Base-by-base conservation (phyloP, 345 rosid genomes). In the Melastoma malabathricum region DNA sequence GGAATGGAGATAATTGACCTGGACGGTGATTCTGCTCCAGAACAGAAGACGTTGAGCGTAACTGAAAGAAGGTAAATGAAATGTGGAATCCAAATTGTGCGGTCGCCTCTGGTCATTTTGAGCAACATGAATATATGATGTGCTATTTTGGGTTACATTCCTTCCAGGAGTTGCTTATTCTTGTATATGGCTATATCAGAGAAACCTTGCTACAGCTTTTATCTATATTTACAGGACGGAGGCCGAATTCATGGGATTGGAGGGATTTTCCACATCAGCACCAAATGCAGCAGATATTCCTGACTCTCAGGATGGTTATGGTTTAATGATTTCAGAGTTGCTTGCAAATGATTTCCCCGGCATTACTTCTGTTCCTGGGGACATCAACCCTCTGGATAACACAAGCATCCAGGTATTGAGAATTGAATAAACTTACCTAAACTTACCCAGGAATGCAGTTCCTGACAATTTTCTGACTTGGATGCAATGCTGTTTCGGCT, bases 1-100 rank as follows among this genome's bases (percentile, higher is more conserved):
- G 89, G 65, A 65, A 78, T 92, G 56, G 96, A 92, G 76, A 75
- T 92, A 60, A 92, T 92, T 72, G 93, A 87, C 64, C 68, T 92
- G 64, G 96, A 92, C 63, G 73, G 66, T 64, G 98, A 87, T 75
- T 75, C 80, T 47, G 63, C 66, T 46, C 71, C 63, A 20, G 87
- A 73, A 60, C 73, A 75, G 52, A 77, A 79, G 59, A 80, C 68
- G 43, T 66, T 72, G 49, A 74, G 72, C 45, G 59, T 60, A 56
- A 56, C 70, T 15, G 84, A 69, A 48, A 71, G 67, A 61, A 92
- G 71, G 98, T 92, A 77, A 13, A 84, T 55, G 53, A 19, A 22
- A 29, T 34, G 44, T 41, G 44, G 4, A 52, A 15, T 55, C 31
- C 50, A 39, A 58, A 44, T 61, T 12, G 1, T 12, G 13, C 7